These are phyloP conservation scores for Clarkia xantiana DNA, from an alignment of 345 rosid species.

Conservation along the genomic window DNA sequence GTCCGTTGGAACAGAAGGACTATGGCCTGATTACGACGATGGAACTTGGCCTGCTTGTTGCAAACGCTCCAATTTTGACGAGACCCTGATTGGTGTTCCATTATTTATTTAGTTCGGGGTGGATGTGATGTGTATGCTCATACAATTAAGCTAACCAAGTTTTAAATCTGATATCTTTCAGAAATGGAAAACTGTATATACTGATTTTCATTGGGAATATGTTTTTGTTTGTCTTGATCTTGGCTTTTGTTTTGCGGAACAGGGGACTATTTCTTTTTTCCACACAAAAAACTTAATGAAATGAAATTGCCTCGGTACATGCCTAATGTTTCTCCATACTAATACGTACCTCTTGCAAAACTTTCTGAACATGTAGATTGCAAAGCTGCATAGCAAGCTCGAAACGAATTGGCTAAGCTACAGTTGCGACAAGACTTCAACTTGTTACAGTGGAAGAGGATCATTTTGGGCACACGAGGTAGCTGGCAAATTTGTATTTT, in stretches of 20 bases:
- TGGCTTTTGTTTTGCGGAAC: too few relatives aligned
- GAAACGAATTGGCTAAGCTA: slow-evolving; percentile 29
- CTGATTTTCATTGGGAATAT: too few relatives aligned
- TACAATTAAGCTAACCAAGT: too few relatives aligned
- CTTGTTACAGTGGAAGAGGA: slow-evolving; percentile 30
- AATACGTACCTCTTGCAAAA: neutral
- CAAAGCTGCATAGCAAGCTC: slow-evolving; percentile 16
- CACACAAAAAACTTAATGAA: too few relatives aligned
- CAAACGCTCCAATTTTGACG: slow-evolving; percentile 32
- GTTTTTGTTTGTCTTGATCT: too few relatives aligned
- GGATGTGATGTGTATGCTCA: too few relatives aligned
- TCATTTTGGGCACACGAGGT: slow-evolving; percentile 43
- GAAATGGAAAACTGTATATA: too few relatives aligned
- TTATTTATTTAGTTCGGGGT: neutral
- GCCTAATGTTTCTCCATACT: neutral
- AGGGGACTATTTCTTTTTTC: too few relatives aligned
- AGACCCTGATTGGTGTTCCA: slow-evolving; percentile 39
- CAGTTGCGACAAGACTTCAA: slow-evolving; percentile 26
- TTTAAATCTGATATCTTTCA: too few relatives aligned
- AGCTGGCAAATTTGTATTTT: slow-evolving; percentile 1
- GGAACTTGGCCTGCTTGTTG: slow-evolving; percentile 95
- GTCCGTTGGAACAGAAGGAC: slow-evolving; percentile 41
- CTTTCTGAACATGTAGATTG: slow-evolving; percentile 18
- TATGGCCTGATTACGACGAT: slow-evolving; percentile 96
- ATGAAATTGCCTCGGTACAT: neutral